phyloP scores from a whole-genome alignment of 257 asterid genomes.

The Nicotiana knightiana region DNA sequence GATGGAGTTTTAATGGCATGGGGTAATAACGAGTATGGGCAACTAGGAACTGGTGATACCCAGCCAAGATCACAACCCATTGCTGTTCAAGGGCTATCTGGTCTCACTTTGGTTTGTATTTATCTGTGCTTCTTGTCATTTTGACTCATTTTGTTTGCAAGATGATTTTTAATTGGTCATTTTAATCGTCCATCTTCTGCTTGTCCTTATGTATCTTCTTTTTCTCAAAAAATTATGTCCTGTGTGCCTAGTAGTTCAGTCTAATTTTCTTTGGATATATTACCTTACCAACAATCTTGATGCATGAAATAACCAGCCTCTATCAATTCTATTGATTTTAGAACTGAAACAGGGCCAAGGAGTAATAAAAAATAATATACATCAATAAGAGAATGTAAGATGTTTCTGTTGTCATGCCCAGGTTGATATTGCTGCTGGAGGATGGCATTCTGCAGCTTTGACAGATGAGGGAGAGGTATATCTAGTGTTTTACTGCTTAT shows the following conservation, averaged over 20 bases:
- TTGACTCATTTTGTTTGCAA: neutral
- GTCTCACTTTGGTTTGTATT: conserved; percentile 67
- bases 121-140: neutral
- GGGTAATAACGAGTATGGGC: conserved; percentile 99
- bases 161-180: conserved; percentile 9
- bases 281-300: neutral
- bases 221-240: neutral
- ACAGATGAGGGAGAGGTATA: conserved; percentile 92
- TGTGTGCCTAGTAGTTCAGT: neutral
- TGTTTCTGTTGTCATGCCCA: conserved; percentile 28
- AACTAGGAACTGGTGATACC: conserved; percentile 97
- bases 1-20: conserved; percentile 87
- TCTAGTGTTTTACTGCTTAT: conserved; percentile 1
- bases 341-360: neutral
- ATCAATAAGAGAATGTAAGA: neutral
- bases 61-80: conserved; percentile 98
- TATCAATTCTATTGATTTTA: neutral
- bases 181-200: neutral
- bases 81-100: conserved; percentile 83
- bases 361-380: neutral
- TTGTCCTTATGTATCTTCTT: neutral
- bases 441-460: conserved; percentile 98
- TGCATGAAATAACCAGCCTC: neutral
- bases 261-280: neutral
- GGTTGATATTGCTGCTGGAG: conserved; percentile 99